Percentiles rank a stretch among this genome's conserved stretches.
Evolutionary conservation across 2,329 filamentous ascomycete genomes (phyloP).

Genomic region (Fusarium nelsonii): DNA sequence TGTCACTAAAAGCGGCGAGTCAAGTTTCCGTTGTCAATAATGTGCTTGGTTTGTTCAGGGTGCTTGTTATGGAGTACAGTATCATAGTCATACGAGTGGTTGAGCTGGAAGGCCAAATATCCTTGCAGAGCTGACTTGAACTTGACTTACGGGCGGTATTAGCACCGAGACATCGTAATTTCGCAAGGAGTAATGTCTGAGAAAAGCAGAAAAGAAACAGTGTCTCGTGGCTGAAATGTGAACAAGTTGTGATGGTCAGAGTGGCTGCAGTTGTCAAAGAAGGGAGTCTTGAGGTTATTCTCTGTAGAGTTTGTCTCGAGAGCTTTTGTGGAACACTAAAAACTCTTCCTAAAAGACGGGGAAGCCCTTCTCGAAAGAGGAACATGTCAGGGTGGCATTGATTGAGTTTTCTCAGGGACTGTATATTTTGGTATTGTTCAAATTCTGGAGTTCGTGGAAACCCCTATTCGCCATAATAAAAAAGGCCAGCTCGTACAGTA

Average conservation of each 20-base stretch:
- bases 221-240: constrained; percentile 5
- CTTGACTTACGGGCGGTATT: constrained; percentile 6
- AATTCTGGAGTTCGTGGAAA: background rate
- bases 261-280: constrained; percentile 13
- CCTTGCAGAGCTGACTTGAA: background rate
- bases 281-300: constrained; percentile 14
- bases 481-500: constrained; percentile 4
- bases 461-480: constrained; percentile 12
- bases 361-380: background rate
- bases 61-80: background rate
- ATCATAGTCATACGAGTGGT: background rate
- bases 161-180: constrained; percentile 3
- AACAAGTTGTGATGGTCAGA: background rate
- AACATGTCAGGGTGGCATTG: background rate
- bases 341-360: background rate
- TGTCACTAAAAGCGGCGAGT: background rate
- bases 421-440: background rate
- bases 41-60: background rate
- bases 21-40: background rate
- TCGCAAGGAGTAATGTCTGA: background rate
- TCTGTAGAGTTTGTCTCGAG: constrained; percentile 7
- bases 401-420: background rate
- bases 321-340: constrained; percentile 9
- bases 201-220: background rate
- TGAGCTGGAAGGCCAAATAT: background rate